Percentiles rank a stretch among this genome's conserved stretches.
Conservation (phyloP, 805 yeast genomes). For the Spencermartinsiella europaea region DNA sequence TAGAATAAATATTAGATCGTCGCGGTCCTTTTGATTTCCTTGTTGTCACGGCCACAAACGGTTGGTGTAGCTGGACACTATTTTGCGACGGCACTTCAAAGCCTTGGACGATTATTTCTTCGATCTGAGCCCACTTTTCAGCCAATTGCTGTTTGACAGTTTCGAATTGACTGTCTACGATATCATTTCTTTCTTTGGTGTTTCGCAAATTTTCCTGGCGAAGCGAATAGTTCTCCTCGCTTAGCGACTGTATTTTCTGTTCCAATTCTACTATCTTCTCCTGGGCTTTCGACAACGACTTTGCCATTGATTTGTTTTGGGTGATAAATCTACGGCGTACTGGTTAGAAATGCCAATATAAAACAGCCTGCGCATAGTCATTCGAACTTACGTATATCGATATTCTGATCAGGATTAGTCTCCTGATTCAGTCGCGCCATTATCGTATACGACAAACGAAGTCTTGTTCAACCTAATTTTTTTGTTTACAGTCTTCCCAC, state of each 20-base stretch:
- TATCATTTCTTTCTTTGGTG: slow-evolving; percentile 10
- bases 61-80: neutral
- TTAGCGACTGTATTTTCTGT: slow-evolving; percentile 33
- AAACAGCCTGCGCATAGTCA: neutral
- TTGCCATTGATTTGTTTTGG: slow-evolving; percentile 48
- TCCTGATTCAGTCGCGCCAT: slow-evolving; percentile 16
- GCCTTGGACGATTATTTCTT: slow-evolving; percentile 8
- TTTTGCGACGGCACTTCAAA: neutral
- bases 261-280: slow-evolving; percentile 42
- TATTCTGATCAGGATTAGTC: slow-evolving; percentile 7
- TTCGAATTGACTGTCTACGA: neutral
- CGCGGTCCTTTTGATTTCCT: neutral
- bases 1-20: neutral
- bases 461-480: neutral
- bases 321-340: slow-evolving; percentile 19
- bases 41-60: neutral
- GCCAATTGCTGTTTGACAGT: slow-evolving; percentile 9
- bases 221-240: slow-evolving; percentile 35
- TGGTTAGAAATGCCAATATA: neutral
- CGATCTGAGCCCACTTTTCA: slow-evolving; percentile 14
- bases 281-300: slow-evolving; percentile 41
- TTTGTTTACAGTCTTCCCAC: neutral
- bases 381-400: slow-evolving; percentile 13
- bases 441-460: neutral
- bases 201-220: slow-evolving; percentile 21